Conservation (phyloP, 2,329 filamentous ascomycete genomes). For the Epichloe typhina region DNA sequence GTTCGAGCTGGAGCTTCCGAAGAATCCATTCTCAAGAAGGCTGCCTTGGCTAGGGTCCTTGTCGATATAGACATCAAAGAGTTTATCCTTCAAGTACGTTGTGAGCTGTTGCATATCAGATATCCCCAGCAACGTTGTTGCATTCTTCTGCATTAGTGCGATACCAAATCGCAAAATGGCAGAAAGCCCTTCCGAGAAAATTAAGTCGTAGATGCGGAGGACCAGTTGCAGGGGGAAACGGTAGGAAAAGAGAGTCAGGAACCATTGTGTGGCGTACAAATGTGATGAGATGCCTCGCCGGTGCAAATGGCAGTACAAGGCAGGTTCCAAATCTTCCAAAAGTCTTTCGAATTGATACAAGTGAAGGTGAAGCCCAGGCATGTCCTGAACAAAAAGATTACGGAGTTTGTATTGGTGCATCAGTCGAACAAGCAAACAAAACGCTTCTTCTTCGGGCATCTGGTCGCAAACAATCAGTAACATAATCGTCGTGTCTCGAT, state of each 20-base stretch:
- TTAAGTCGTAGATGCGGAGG: conserved; percentile 89
- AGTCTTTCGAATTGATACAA: conserved; percentile 92
- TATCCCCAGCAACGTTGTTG: conserved; percentile 62
- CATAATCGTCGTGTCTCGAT: not conserved
- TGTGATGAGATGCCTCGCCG: conserved; percentile 79
- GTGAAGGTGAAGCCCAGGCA: conserved; percentile 88
- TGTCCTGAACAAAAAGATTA: conserved; percentile 87
- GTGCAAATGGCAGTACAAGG: conserved; percentile 85
- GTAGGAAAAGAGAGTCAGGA: conserved; percentile 95
- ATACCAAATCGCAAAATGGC: conserved; percentile 92
- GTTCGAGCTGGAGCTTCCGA: conserved; percentile 78
- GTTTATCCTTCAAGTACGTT: conserved; percentile 78
- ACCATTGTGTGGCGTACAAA: conserved; percentile 97
- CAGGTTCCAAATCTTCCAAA: conserved; percentile 86
- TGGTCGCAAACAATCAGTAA: conserved; percentile 21
- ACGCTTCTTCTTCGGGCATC: conserved; percentile 97
- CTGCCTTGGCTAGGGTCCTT: conserved; percentile 84
- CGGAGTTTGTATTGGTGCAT: conserved; percentile 96
- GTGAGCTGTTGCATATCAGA: conserved; percentile 86
- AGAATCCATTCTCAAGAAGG: conserved; percentile 92
- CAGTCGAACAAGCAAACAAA: conserved; percentile 78
- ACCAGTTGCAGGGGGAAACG: conserved; percentile 94
- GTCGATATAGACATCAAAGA: conserved; percentile 97
- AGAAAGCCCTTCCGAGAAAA: conserved; percentile 82
- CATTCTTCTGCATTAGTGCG: conserved; percentile 92